Percentiles rank a stretch among this genome's conserved stretches.
Conservation (phyloP, 805 yeast species). For the Candida silvicultrix region DNA sequence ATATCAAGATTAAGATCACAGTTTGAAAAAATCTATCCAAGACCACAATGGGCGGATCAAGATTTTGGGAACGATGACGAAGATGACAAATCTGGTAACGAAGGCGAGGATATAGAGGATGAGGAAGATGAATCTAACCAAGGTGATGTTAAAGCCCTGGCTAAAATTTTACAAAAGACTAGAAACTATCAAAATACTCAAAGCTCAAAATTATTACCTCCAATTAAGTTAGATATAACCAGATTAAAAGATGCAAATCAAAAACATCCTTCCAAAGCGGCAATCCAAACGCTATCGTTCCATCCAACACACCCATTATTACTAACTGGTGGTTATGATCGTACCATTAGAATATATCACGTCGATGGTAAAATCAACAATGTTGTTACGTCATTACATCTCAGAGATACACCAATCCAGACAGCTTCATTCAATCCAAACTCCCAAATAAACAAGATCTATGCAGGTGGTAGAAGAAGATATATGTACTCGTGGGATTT, state of each 20-base stretch:
- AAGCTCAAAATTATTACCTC: conserved; percentile 54
- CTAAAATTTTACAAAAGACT: conserved; percentile 30
- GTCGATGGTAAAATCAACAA: conserved; percentile 83
- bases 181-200: conserved; percentile 32
- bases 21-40: conserved; percentile 65
- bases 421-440: conserved; percentile 61
- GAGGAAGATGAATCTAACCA: conserved; percentile 23
- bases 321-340: conserved; percentile 89
- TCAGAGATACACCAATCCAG: conserved; percentile 75
- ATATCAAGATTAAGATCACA: conserved; percentile 64
- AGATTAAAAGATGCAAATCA: conserved; percentile 84
- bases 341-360: conserved; percentile 80
- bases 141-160: conserved; percentile 35
- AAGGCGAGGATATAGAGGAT: conserved; percentile 23
- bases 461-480: conserved; percentile 86
- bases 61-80: conserved; percentile 23
- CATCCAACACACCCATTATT: conserved; percentile 81
- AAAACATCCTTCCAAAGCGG: conserved; percentile 62
- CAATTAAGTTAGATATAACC: conserved; percentile 66
- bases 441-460: conserved; percentile 44
- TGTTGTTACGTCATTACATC: conserved; percentile 74
- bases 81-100: conserved; percentile 22
- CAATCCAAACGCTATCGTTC: conserved; percentile 80
- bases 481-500: conserved; percentile 93
- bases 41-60: conserved; percentile 73